A percentile compares a stretch with the other conserved stretches of the same genome.
Evolutionary conservation across 768 basidiomycete species (phyloP).

Genomic region (Boletus subcaerulescens): DNA sequence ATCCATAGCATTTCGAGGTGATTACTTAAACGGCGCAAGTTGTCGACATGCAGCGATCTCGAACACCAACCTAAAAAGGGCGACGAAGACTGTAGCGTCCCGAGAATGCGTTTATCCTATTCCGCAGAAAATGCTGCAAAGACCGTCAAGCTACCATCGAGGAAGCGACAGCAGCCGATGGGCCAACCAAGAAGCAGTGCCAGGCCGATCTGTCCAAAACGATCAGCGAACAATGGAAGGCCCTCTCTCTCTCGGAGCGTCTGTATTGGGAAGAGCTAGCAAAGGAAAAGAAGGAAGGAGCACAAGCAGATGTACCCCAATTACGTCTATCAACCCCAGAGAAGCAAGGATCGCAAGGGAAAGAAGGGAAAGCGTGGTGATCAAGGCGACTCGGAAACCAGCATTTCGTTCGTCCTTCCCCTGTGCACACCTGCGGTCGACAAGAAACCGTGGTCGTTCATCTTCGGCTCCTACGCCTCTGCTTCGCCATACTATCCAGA

Average conservation of each 20-base stretch:
- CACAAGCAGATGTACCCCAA: conserved; percentile 71
- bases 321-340: conserved; percentile 77
- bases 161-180: conserved; percentile 36
- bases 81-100: conserved; percentile 79
- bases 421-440: conserved; percentile 37
- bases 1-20: no score
- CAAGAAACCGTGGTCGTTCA: conserved; percentile 45
- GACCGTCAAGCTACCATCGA: conserved; percentile 58
- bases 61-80: conserved; percentile 59
- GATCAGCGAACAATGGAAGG: conserved; percentile 80
- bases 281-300: conserved; percentile 75
- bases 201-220: conserved; percentile 79
- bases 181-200: conserved; percentile 66
- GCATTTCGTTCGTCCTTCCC: conserved; percentile 47
- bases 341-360: conserved; percentile 47
- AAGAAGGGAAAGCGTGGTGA: conserved; percentile 38
- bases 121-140: conserved; percentile 76
- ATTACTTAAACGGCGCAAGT: conserved; percentile 56
- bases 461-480: conserved; percentile 62
- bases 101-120: conserved; percentile 82
- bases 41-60: conserved; percentile 42
- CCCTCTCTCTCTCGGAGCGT: conserved; percentile 60
- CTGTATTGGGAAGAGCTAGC: conserved; percentile 74
- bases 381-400: conserved; percentile 50
- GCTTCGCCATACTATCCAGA: conserved; percentile 64